Evolutionary conservation across 805 yeast species (phyloP).

Genomic region (Saccharomycopsis lassenensis): DNA sequence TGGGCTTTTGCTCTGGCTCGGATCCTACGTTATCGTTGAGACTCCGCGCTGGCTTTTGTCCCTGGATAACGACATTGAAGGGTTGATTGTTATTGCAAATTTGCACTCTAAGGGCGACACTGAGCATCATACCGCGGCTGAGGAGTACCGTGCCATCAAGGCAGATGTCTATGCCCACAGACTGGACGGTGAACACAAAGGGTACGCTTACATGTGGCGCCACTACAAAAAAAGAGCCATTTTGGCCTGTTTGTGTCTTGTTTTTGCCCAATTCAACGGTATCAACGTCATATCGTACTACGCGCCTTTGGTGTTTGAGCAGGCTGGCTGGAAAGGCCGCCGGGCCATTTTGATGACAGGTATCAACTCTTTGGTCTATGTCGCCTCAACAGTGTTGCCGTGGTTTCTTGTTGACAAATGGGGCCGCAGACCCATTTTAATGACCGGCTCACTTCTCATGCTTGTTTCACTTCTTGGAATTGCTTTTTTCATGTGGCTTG

Average conservation of each 20-base stretch:
- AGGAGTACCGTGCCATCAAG: slow-evolving; percentile 71
- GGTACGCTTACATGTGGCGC: slow-evolving; percentile 65
- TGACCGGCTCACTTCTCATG: slow-evolving; percentile 75
- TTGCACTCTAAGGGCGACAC: slow-evolving; percentile 71
- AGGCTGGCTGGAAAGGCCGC: slow-evolving; percentile 90
- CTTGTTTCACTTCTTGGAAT: slow-evolving; percentile 56
- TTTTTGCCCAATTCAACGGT: slow-evolving; percentile 90
- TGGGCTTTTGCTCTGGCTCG: slow-evolving; percentile 56
- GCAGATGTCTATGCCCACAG: slow-evolving; percentile 67
- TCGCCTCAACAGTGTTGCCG: slow-evolving; percentile 67
- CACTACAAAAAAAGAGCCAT: slow-evolving; percentile 67
- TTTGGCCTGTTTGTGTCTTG: slow-evolving; percentile 83
- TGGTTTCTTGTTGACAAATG: slow-evolving; percentile 85
- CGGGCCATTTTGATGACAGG: slow-evolving; percentile 89
- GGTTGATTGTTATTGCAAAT: slow-evolving; percentile 75
- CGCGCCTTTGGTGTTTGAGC: slow-evolving; percentile 89
- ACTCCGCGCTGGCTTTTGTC: slow-evolving; percentile 86
- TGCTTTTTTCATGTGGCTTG: slow-evolving; percentile 46
- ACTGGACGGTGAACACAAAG: slow-evolving; percentile 64
- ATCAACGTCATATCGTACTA: slow-evolving; percentile 87
- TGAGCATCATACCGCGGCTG: slow-evolving; percentile 54
- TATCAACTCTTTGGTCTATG: slow-evolving; percentile 50
- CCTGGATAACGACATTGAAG: slow-evolving; percentile 72
- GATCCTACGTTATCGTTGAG: slow-evolving; percentile 73
- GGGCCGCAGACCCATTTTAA: slow-evolving; percentile 82